Conservation (phyloP, 352 stramenopile species). For the Pythium utonaiense region DNA sequence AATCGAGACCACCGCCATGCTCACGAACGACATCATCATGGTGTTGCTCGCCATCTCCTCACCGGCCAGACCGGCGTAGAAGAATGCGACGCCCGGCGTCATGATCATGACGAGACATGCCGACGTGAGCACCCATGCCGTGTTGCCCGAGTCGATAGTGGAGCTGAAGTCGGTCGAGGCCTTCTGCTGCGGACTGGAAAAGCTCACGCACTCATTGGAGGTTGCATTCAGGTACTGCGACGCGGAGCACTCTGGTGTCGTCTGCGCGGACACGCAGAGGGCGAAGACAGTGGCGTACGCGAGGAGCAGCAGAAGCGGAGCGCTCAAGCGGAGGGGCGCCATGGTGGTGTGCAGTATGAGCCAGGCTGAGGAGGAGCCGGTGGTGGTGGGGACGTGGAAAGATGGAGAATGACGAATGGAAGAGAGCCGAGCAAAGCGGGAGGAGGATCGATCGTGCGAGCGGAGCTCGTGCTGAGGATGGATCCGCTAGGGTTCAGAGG, state of each 20-base stretch:
- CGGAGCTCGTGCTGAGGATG: slow-evolving; percentile 1
- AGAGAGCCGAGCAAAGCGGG: no score
- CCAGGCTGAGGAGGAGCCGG: not conserved
- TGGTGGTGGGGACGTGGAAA: not conserved
- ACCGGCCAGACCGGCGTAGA: slow-evolving; percentile 74
- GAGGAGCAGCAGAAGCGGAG: slow-evolving; percentile 1
- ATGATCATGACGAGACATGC: slow-evolving; percentile 45
- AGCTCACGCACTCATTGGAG: slow-evolving; percentile 26
- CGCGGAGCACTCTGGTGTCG: slow-evolving; percentile 3
- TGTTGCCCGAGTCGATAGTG: slow-evolving; percentile 38
- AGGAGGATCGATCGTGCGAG: no score
- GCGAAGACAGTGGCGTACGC: not conserved
- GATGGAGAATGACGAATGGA: slow-evolving; percentile 5
- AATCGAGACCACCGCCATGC: slow-evolving; percentile 74
- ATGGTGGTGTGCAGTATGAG: not conserved
- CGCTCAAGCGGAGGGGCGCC: not conserved
- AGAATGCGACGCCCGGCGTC: slow-evolving; percentile 47
- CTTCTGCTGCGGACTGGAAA: slow-evolving; percentile 22
- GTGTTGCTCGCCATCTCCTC: slow-evolving; percentile 76
- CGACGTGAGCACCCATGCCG: slow-evolving; percentile 41
- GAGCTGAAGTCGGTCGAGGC: slow-evolving; percentile 19
- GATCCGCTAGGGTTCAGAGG: not conserved
- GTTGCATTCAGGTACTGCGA: slow-evolving; percentile 28
- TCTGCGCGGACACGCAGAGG: not conserved
- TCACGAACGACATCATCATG: slow-evolving; percentile 78